Base-by-base conservation (phyloP, 345 rosid species). In the Microthlaspi erraticum region DNA sequence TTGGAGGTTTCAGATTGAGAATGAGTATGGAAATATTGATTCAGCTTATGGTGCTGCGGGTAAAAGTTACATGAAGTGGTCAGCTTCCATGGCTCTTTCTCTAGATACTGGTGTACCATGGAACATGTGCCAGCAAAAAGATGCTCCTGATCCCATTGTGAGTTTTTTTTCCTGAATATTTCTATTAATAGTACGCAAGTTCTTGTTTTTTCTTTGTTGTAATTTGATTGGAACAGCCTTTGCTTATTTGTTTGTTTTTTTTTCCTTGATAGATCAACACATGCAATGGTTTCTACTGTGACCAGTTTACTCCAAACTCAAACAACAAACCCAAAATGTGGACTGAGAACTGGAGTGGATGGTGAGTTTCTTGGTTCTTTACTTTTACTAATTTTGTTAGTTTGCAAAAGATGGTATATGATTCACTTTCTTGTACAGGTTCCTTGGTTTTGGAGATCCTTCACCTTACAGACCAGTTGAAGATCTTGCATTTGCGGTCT, bases 341-440 rank as follows among this genome's bases (percentile, higher is more conserved):
- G 99, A 94, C 97, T 0, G 99, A 94, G 83, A 89, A 94, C 60
- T 94, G 97, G 97, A 89, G 80, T 73, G 97, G 98, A 83, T 93
- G 97, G 98, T 93, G 78, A 60, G 81, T 17, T 50, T 59, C 53
- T 58, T 68, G 49, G 10, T 49, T 54, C 20, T 13, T 54, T 57
- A 5, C 51, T 10, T 37, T 37, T 55, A 69, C 19, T 31, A 18
- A 39, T 73, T 66, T 32, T n/a, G 14, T 58, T 49, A 1, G 4
- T 67, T 20, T 33, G 42, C 19, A 10, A 8, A 67, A 74, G 18
- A 11, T 60, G 18, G 77, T 18, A 20, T 14, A 48, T 79, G 55
- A 23, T 32, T 18, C 36, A 67, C 55, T 54, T 61, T 64, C 65
- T 68, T 38, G 52, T 62, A 49, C 45, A 93, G 98, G 98, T 84